Percentiles rank a stretch among this genome's conserved stretches.
These are phyloP conservation scores for Rubus parviflorus DNA, from an alignment of 306 rosid genomes.

Conservation along the genomic window DNA sequence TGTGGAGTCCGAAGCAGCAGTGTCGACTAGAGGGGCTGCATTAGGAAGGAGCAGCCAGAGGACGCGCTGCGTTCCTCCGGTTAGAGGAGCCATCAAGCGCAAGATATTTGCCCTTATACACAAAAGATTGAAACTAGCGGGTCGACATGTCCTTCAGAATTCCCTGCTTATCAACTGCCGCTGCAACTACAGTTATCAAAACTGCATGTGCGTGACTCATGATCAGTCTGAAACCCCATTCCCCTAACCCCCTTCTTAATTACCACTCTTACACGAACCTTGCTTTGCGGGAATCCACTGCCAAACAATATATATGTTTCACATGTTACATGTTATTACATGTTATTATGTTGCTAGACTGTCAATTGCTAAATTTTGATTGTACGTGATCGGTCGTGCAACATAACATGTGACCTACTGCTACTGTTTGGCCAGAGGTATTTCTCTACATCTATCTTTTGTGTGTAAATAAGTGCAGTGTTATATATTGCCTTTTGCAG, in stretches of 20 bases:
- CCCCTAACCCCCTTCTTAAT: neutral
- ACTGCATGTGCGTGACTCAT: neutral
- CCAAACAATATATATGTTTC: no score
- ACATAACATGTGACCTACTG: no score
- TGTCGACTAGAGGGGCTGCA: neutral
- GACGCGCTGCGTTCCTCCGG: constrained; percentile 20
- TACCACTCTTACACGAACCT: neutral
- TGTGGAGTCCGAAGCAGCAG: neutral
- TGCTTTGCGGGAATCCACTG: neutral
- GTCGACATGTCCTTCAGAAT: constrained; percentile 17
- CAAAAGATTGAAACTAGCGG: constrained; percentile 31
- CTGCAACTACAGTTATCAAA: neutral
- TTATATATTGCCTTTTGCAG: no score
- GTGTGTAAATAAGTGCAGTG: no score
- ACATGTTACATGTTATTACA: no score
- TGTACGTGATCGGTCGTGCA: no score
- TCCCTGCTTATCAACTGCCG: constrained; percentile 1
- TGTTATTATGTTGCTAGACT: no score
- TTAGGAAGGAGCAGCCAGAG: neutral
- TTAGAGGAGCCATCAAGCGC: constrained; percentile 47
- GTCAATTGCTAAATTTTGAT: no score
- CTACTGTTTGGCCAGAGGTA: no score
- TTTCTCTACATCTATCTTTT: no score
- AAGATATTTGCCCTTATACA: constrained; percentile 32
- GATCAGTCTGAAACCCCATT: neutral